Evolutionary conservation across 2,329 filamentous ascomycete species (phyloP), one percentile per base, ranked within the genome.

Genomic region (Colletotrichum higginsianum): DNA sequence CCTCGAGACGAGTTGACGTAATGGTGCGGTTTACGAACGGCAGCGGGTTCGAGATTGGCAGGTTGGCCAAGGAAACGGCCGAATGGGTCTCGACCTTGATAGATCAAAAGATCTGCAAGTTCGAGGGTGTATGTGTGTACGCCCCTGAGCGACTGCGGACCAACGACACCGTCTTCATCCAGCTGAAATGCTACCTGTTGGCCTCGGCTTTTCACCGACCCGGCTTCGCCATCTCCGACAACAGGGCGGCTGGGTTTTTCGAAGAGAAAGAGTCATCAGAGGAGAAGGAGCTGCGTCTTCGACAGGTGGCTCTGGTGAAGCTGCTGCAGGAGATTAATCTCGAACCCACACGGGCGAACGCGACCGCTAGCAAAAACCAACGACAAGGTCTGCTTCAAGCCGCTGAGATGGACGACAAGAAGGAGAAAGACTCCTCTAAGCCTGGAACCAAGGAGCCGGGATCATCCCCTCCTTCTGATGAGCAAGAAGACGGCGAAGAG

Each of bases 141-240:
- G 94, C 94, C 0, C 95, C 95, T 0, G 96, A 98, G 67, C 87
- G 90, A 57, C 82, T 98, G 58, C 88, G 94, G 61, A 96, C 95
- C 11, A 98, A 97, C 77, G 96, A 99, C 77, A 98, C 95, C 0
- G 88, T 99, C n/a, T 97, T 96, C 76, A 81, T 99, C 8, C 96
- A 99, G 80, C 82, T 99, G 55, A 88, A 89, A 65, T 96, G 93
- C 78, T 97, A 88, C 66, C 80, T 99, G 49, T 85, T 96, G 18
- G 89, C 86, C 70, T 89, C 89, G 21, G 93, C 94, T 0, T 98
- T 99, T 77, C 88, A 92, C 61, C 87, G 85, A 53, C 86, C 84
- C 4, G 86, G 85, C 3, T 91, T 95, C 62, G 84, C 89, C 53
- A 86, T 90, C 56, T 86, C 90, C 0, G 87, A 90, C 61, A 96